Percentiles rank a stretch among this genome's conserved stretches.
Evolutionary conservation across 768 basidiomycete genomes (phyloP).

Genomic region (Pulveroboletus ravenelii): DNA sequence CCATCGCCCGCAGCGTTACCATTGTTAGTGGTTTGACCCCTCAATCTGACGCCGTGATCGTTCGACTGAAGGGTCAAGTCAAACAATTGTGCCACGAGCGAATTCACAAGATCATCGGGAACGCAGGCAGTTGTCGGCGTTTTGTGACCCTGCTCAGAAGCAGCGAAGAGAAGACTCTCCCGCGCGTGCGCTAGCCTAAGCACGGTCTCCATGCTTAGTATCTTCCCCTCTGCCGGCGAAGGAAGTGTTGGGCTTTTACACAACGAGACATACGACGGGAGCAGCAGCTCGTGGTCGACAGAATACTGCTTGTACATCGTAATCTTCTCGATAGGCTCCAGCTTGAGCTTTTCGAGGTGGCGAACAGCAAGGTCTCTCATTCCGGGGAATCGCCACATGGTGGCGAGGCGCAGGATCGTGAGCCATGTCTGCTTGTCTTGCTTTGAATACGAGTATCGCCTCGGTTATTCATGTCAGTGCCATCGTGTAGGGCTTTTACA

Average conservation of each 20-base stretch:
- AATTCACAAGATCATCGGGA: slow-evolving; percentile 22
- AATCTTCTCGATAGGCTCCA: slow-evolving; percentile 51
- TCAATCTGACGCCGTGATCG: not conserved
- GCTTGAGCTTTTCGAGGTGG: slow-evolving; percentile 45
- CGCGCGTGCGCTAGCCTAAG: slow-evolving; percentile 50
- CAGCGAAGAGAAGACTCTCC: slow-evolving; percentile 39
- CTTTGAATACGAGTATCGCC: slow-evolving; percentile 52
- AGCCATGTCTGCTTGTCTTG: slow-evolving; percentile 50
- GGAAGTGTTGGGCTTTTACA: slow-evolving; percentile 50
- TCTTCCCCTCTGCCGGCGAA: slow-evolving; percentile 47
- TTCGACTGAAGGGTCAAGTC: slow-evolving; percentile 13
- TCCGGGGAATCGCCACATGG: slow-evolving; percentile 51
- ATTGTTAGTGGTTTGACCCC: slow-evolving; percentile 7
- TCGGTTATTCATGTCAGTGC: slow-evolving; percentile 20
- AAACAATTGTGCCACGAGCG: slow-evolving; percentile 33
- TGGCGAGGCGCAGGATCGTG: slow-evolving; percentile 47
- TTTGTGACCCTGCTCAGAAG: slow-evolving; percentile 25
- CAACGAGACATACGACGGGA: slow-evolving; percentile 49
- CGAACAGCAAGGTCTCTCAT: slow-evolving; percentile 49
- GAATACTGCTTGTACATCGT: slow-evolving; percentile 49
- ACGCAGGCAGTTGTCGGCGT: slow-evolving; percentile 27
- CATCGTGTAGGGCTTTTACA: not conserved
- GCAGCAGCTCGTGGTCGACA: slow-evolving; percentile 45
- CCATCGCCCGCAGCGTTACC: not conserved
- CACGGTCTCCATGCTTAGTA: slow-evolving; percentile 54